A percentile compares a stretch with the other conserved stretches of the same genome.
These are phyloP conservation scores for Phyllosticta citriasiana DNA, from an alignment of 2,329 filamentous ascomycete genomes.

Conservation along the genomic window DNA sequence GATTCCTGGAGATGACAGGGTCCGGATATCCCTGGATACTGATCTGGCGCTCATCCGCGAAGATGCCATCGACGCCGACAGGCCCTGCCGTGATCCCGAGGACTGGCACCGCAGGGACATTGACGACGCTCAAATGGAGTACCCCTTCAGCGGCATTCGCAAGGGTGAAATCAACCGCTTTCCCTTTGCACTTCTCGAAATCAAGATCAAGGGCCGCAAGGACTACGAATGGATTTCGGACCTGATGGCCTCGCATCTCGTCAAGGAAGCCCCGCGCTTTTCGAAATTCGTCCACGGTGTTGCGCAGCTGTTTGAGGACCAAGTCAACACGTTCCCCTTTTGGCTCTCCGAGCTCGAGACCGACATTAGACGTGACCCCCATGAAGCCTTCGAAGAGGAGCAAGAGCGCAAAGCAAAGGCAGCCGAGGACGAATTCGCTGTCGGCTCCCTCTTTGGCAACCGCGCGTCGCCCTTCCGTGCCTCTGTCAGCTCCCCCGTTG, in stretches of 20 bases:
- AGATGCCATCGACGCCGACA: slow-evolving; percentile 62
- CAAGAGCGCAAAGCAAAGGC: slow-evolving; percentile 72
- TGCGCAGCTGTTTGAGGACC: slow-evolving; percentile 80
- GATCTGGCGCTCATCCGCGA: slow-evolving; percentile 77
- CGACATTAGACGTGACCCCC: slow-evolving; percentile 89
- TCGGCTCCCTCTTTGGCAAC: slow-evolving; percentile 71
- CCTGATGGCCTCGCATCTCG: slow-evolving; percentile 82
- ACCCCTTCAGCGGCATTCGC: slow-evolving; percentile 77
- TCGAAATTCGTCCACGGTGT: slow-evolving; percentile 96
- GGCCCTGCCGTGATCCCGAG: slow-evolving; percentile 79
- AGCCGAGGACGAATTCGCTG: slow-evolving; percentile 77
- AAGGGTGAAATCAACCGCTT: slow-evolving; percentile 88
- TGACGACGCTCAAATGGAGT: slow-evolving; percentile 71
- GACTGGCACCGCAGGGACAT: slow-evolving; percentile 91
- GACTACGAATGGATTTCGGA: slow-evolving; percentile 81
- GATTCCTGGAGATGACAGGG: slow-evolving; percentile 80
- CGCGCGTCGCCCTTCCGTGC: slow-evolving; percentile 42
- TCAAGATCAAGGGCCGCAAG: slow-evolving; percentile 67
- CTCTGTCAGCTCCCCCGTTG: slow-evolving; percentile 55
- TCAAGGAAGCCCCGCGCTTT: slow-evolving; percentile 81
- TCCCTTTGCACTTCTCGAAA: slow-evolving; percentile 82
- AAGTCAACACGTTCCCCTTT: slow-evolving; percentile 92
- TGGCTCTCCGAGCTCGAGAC: slow-evolving; percentile 88
- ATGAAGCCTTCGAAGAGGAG: slow-evolving; percentile 82
- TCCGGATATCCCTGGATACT: slow-evolving; percentile 88